Percentiles rank a stretch among this genome's conserved stretches.
Evolutionary conservation across 768 basidiomycete genomes (phyloP).

Genomic region (Rhizopogon rudus): DNA sequence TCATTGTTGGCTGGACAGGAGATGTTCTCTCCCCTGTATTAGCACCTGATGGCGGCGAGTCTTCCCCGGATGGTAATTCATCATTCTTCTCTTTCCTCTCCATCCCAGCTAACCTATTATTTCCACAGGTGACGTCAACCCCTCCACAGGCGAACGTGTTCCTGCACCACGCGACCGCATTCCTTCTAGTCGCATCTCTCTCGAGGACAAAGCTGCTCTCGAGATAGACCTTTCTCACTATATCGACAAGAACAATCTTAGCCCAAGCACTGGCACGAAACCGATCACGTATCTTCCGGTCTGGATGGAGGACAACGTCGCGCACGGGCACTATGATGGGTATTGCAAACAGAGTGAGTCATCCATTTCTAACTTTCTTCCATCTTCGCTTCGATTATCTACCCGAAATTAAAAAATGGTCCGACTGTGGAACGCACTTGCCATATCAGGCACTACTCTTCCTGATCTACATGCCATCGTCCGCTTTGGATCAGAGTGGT

Average conservation of each 20-base stretch:
- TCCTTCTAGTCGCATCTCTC: slow-evolving; percentile 45
- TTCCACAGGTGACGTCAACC: slow-evolving; percentile 4
- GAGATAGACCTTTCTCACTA: slow-evolving; percentile 62
- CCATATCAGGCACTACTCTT: slow-evolving; percentile 9
- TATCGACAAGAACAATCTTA: slow-evolving; percentile 25
- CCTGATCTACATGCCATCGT: neutral
- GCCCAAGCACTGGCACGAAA: slow-evolving; percentile 37
- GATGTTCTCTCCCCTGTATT: slow-evolving; percentile 54
- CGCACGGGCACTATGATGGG: slow-evolving; percentile 93
- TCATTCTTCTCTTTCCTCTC: slow-evolving; percentile 1
- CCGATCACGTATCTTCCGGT: slow-evolving; percentile 73
- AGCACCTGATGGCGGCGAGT: slow-evolving; percentile 22
- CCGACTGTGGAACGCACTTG: slow-evolving; percentile 2
- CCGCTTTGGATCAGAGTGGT: neutral
- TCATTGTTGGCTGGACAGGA: slow-evolving; percentile 93
- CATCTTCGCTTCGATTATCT: neutral
- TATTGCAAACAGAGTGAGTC: slow-evolving; percentile 95
- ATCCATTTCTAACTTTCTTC: neutral
- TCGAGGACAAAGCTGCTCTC: slow-evolving; percentile 60
- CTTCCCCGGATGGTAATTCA: slow-evolving; percentile 18
- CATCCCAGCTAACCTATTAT: slow-evolving; percentile 5
- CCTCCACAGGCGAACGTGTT: slow-evolving; percentile 6
- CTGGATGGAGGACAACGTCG: slow-evolving; percentile 85
- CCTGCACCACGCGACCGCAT: slow-evolving; percentile 32
- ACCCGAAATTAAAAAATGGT: neutral